Conservation (phyloP, 805 yeast genomes). For the Saturnispora serradocipensis region DNA sequence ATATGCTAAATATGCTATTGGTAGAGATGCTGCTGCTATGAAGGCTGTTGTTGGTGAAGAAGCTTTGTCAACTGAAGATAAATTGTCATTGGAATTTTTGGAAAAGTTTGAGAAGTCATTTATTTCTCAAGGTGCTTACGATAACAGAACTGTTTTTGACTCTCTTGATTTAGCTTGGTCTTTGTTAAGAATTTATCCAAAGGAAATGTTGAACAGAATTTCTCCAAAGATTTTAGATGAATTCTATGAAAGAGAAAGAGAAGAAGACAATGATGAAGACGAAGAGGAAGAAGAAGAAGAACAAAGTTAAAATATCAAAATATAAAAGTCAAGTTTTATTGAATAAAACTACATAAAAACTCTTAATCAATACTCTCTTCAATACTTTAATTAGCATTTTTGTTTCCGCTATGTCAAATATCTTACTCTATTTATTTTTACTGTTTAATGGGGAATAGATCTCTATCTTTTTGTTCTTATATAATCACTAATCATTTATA, state of each 20-base stretch:
- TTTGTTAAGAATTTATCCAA: conserved; percentile 94
- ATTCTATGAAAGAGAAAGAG: conserved; percentile 86
- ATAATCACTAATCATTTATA: neutral
- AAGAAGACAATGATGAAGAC: conserved; percentile 28
- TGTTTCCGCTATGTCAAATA: neutral
- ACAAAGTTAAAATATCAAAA: neutral
- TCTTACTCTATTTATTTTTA: neutral
- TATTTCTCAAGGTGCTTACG: conserved; percentile 94
- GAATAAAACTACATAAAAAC: neutral
- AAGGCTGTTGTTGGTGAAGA: conserved; percentile 99
- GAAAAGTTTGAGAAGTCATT: conserved; percentile 97
- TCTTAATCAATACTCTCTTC: neutral
- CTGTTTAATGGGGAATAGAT: neutral
- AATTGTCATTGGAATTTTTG: conserved; percentile 91
- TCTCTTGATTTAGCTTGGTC: conserved; percentile 98
- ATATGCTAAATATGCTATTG: conserved; percentile 98
- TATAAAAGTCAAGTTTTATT: neutral
- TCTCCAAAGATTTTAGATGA: conserved; percentile 94
- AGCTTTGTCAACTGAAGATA: conserved; percentile 95
- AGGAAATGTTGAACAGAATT: conserved; percentile 96
- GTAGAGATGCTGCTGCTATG: conserved; percentile 99
- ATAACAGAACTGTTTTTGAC: conserved; percentile 88
- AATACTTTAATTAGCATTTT: neutral
- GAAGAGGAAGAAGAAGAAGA: conserved; percentile 13
- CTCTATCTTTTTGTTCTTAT: neutral